Base-by-base conservation (phyloP, 2,329 filamentous ascomycete genomes). In the Clonostachys rhizophaga region DNA sequence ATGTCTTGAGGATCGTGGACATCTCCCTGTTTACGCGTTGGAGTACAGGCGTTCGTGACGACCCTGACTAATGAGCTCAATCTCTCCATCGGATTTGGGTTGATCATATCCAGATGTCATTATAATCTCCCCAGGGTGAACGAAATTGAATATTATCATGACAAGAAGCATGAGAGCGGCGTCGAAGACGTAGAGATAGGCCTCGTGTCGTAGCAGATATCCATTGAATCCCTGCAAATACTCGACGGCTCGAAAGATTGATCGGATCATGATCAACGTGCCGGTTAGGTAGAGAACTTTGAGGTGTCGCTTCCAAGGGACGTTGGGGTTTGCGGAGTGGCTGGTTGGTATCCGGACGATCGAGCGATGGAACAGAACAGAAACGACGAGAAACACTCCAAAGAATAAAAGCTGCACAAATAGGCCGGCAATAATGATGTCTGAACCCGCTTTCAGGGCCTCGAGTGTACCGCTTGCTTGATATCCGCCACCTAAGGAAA, bases 381-480 rank as follows among this genome's bases (percentile, higher is more conserved):
- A 66, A 0, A 69, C 65, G 2, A 69, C 42, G n/a, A 78, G 59
- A 52, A 82, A 83, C 18, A 79, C 60, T 8, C 64, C 65, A 48
- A 83, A 81, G 37, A 77, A 68, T 18, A 75, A 34, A 12, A 83
- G 66, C 53, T 84, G 80, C n/a, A 82, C 57, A 14, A 75, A 59
- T 5, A 84, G 61, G 4, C 80, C 79, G 6, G 55, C 71, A 8
- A 83, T 59, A 17, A 83, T 71, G 46, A 83, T 61, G 16, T 71
- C 66, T 44, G 72, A 59, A 9, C 74, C 75, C 40, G 40, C 42
- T 40, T 47, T 53, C 40, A 44, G 50, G 5, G 24, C 14, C 34
- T 39, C 40, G 1, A 50, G 51, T 39, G 52, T 49, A 46, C 56
- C 62, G 8, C 60, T 62, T 45, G 51, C 51, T 33, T 52, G 49